A percentile compares a stretch with the other conserved stretches of the same genome.
Conservation (phyloP, 257 asterid genomes). For the Echium plantagineum region DNA sequence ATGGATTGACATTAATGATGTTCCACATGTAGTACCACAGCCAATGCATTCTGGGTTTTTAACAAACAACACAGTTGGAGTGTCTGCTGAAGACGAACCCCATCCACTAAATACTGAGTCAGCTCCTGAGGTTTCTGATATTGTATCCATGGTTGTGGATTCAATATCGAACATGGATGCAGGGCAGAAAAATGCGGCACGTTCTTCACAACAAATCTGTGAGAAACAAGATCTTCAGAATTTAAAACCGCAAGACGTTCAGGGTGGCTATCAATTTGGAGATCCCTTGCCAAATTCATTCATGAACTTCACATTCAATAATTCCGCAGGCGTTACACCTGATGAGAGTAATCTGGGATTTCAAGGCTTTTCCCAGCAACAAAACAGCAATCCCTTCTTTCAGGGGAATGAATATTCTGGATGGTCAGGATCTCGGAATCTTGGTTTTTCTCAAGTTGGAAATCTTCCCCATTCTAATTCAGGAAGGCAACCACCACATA, state of each 20-base stretch:
- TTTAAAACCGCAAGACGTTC: constrained; percentile 10
- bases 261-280: constrained; percentile 14
- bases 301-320: constrained; percentile 30
- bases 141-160: constrained; percentile 5
- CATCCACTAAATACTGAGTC: constrained; percentile 10
- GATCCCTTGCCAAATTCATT: constrained; percentile 33
- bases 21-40: constrained; percentile 2
- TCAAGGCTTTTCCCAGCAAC: constrained; percentile 13
- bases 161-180: constrained; percentile 6
- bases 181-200: neutral
- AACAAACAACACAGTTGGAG: neutral
- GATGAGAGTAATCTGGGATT: constrained; percentile 16
- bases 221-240: constrained; percentile 14
- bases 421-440: constrained; percentile 13
- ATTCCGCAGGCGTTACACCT: constrained; percentile 30
- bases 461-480: constrained; percentile 12
- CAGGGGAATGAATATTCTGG: constrained; percentile 9
- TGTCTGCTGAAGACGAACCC: constrained; percentile 1
- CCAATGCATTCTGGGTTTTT: constrained; percentile 7
- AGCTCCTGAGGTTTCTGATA: constrained; percentile 3
- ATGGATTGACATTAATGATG: neutral
- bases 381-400: constrained; percentile 5
- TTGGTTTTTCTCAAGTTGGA: constrained; percentile 21
- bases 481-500: constrained; percentile 10
- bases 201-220: constrained; percentile 5